These are phyloP conservation scores for Pulveroboletus sp. DNA, from an alignment of 768 basidiomycete species.

Conservation along the genomic window DNA sequence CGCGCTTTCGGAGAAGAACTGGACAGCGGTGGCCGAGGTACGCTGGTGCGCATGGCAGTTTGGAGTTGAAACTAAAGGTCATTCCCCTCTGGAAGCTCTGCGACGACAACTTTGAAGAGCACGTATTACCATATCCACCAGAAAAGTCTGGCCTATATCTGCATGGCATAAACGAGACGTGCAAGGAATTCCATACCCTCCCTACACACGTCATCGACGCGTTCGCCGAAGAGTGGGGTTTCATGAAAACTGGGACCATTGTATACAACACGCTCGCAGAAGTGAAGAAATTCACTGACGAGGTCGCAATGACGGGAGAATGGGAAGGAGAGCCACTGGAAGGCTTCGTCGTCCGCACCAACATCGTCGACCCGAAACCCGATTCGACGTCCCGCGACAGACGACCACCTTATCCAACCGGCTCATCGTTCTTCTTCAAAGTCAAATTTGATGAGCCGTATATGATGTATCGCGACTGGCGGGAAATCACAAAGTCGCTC, in stretches of 20 bases:
- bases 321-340: slow-evolving; percentile 88
- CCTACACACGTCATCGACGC: slow-evolving; percentile 63
- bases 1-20: slow-evolving; percentile 73
- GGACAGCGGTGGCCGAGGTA: slow-evolving; percentile 93
- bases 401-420: slow-evolving; percentile 67
- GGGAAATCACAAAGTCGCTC: slow-evolving; percentile 86
- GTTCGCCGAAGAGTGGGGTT: slow-evolving; percentile 90
- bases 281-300: slow-evolving; percentile 71
- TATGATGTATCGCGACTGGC: slow-evolving; percentile 97
- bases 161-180: slow-evolving; percentile 82
- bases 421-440: slow-evolving; percentile 96
- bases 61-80: not conserved
- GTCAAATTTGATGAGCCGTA: slow-evolving; percentile 99
- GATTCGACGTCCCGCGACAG: slow-evolving; percentile 25
- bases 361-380: slow-evolving; percentile 46
- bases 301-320: slow-evolving; percentile 60
- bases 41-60: slow-evolving; percentile 12
- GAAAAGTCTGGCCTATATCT: slow-evolving; percentile 89
- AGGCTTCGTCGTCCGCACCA: slow-evolving; percentile 90
- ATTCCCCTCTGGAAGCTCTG: slow-evolving; percentile 63
- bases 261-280: slow-evolving; percentile 55
- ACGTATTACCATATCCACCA: slow-evolving; percentile 80
- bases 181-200: slow-evolving; percentile 67
- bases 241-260: slow-evolving; percentile 72
- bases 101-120: slow-evolving; percentile 96